Conservation (phyloP, 2,329 filamentous ascomycete species). For the Myriangium duriaei region DNA sequence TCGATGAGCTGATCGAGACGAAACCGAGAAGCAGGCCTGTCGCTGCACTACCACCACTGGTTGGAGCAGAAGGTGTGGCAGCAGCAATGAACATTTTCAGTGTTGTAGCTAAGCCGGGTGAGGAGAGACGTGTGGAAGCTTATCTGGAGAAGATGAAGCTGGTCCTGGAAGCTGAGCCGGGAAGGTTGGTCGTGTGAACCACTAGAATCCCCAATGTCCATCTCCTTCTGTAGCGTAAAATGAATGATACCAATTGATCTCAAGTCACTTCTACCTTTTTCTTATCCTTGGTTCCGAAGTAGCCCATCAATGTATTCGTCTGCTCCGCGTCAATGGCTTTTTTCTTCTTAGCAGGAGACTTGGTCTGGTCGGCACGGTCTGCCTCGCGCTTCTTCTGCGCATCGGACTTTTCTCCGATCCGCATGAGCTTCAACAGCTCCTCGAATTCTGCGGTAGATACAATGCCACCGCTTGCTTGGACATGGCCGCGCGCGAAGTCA, state of each 20-base stretch:
- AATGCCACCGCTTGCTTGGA: conserved; percentile 55
- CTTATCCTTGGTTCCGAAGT: conserved; percentile 34
- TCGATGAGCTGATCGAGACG: conserved; percentile 57
- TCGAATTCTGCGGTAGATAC: conserved; percentile 50
- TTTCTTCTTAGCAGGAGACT: conserved; percentile 25
- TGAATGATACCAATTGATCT: background rate
- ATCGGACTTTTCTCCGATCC: conserved; percentile 41
- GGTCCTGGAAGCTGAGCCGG: conserved; percentile 69
- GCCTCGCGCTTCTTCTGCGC: conserved; percentile 23
- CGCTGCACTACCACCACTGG: conserved; percentile 13
- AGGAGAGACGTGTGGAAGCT: conserved; percentile 66
- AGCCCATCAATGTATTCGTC: conserved; percentile 43
- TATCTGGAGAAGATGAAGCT: conserved; percentile 82
- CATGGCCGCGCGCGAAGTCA: conserved; percentile 54
- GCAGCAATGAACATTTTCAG: conserved; percentile 65
- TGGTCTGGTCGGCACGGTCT: conserved; percentile 18
- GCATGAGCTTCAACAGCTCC: conserved; percentile 47
- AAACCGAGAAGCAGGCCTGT: conserved; percentile 28
- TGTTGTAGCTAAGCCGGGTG: conserved; percentile 62
- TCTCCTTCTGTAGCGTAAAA: background rate
- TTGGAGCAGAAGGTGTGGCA: conserved; percentile 21
- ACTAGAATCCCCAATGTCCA: background rate
- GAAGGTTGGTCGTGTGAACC: conserved; percentile 49
- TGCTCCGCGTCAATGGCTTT: conserved; percentile 27
- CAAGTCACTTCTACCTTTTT: background rate